These are phyloP conservation scores for Tricholoma terreum DNA, from an alignment of 768 basidiomycete genomes.

Conservation along the genomic window DNA sequence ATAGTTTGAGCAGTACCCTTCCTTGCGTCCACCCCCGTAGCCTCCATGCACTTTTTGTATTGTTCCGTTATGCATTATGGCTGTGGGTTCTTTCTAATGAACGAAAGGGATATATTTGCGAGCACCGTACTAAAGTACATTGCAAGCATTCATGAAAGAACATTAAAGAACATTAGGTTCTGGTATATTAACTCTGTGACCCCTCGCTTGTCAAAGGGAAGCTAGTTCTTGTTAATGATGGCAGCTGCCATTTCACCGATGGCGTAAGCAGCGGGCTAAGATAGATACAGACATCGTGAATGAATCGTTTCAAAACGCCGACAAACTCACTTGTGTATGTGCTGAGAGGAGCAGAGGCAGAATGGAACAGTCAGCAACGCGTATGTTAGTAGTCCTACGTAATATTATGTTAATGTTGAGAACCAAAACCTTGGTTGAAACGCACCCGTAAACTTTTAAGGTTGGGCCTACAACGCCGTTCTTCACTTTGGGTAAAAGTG, in stretches of 20 bases:
- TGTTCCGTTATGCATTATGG: too few relatives aligned
- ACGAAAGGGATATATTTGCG: background rate
- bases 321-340: slow-evolving; percentile 27
- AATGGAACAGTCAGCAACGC: slow-evolving; percentile 45
- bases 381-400: slow-evolving; percentile 41
- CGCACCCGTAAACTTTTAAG: slow-evolving; percentile 24
- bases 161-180: background rate
- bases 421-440: background rate
- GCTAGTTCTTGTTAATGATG: slow-evolving; percentile 9
- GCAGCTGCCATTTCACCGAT: slow-evolving; percentile 23
- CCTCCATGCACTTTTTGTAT: too few relatives aligned
- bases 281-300: background rate
- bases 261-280: slow-evolving; percentile 21
- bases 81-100: background rate
- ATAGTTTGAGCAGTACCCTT: background rate
- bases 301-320: background rate
- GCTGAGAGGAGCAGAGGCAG: slow-evolving; percentile 38
- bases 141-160: background rate
- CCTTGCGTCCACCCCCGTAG: background rate
- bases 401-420: slow-evolving; percentile 12
- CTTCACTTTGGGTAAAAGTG: slow-evolving; percentile 35
- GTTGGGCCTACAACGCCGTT: slow-evolving; percentile 20
- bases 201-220: too few relatives aligned
- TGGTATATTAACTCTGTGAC: background rate
- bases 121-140: too few relatives aligned